A percentile compares a stretch with the other conserved stretches of the same genome.
Conservation (phyloP, 169 alveolate genomes). For the Blepharisma undulans region DNA sequence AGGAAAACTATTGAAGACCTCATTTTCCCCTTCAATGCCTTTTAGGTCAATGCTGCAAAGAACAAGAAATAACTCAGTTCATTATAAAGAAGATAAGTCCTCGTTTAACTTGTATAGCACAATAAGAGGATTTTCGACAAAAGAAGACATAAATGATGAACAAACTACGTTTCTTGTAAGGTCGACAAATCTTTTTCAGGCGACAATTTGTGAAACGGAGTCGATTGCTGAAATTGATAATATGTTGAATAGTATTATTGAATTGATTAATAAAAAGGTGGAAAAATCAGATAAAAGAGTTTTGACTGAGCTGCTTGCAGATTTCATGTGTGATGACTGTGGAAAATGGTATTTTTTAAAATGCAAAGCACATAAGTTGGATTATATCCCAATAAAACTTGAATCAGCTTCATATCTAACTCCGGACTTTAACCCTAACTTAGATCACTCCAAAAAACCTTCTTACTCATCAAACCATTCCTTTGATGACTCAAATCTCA, state of each 20-base stretch:
- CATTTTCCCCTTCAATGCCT: conserved; percentile 1
- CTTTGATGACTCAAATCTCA: not conserved
- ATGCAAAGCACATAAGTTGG: not conserved
- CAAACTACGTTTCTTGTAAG: not conserved
- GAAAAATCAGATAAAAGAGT: conserved; percentile 10
- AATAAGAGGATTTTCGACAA: not conserved
- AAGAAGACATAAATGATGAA: not conserved
- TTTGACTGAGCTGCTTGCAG: conserved; percentile 20
- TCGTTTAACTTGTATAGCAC: not conserved
- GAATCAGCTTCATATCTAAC: not conserved
- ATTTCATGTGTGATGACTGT: not conserved
- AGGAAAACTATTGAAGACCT: not conserved
- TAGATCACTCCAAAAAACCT: not conserved
- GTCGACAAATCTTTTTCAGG: not conserved
- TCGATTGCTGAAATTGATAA: not conserved
- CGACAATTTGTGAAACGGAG: not conserved
- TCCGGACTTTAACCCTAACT: not conserved
- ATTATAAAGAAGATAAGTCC: not conserved
- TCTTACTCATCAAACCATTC: not conserved
- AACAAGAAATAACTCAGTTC: not conserved
- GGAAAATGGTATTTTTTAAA: conserved; percentile 1
- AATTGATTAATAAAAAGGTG: not conserved
- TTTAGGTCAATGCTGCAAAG: not conserved
- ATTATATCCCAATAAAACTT: not conserved
- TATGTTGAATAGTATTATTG: not conserved